phyloP scores from a whole-genome alignment of 2,329 filamentous ascomycete species.

The Aureobasidium sp. region DNA sequence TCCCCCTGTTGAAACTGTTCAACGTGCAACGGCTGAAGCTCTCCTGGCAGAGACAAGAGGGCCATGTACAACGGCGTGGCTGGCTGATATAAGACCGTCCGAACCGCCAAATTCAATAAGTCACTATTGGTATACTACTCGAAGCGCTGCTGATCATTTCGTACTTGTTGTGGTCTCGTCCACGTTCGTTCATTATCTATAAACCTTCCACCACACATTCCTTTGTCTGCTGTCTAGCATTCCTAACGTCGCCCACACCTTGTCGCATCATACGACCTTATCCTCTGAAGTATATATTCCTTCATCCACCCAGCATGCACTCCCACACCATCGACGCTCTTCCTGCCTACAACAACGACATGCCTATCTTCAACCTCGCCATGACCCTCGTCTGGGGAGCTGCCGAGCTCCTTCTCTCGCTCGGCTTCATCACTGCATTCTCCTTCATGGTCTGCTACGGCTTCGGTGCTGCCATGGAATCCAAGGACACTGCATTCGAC shows the following conservation, averaged over 20 bases:
- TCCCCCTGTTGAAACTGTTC: constrained; percentile 15
- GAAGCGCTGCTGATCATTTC: not conserved
- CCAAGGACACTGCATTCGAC: not conserved
- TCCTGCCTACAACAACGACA: constrained; percentile 1
- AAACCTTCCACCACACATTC: constrained; percentile 5
- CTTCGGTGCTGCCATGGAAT: constrained; percentile 3
- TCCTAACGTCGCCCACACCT: constrained; percentile 6
- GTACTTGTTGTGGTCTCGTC: not conserved
- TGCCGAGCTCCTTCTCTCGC: constrained; percentile 7
- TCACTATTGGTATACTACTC: constrained; percentile 13
- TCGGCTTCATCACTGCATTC: constrained; percentile 13
- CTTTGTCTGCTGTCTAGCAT: constrained; percentile 8
- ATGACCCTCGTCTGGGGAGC: constrained; percentile 9
- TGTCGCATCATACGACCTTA: not conserved
- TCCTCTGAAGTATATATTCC: not conserved
- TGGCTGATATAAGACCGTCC: constrained; percentile 14
- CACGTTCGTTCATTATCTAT: not conserved
- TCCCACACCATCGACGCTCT: constrained; percentile 13
- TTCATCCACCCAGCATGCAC: not conserved
- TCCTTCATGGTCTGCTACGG: constrained; percentile 10
- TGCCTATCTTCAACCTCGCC: constrained; percentile 6
- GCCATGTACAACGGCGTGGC: constrained; percentile 9
- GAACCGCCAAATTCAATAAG: constrained; percentile 7
- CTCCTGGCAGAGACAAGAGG: constrained; percentile 5
- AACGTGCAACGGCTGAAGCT: constrained; percentile 12